Conservation (phyloP, 139 green algal species). For the Chlamydomonas incerta region DNA sequence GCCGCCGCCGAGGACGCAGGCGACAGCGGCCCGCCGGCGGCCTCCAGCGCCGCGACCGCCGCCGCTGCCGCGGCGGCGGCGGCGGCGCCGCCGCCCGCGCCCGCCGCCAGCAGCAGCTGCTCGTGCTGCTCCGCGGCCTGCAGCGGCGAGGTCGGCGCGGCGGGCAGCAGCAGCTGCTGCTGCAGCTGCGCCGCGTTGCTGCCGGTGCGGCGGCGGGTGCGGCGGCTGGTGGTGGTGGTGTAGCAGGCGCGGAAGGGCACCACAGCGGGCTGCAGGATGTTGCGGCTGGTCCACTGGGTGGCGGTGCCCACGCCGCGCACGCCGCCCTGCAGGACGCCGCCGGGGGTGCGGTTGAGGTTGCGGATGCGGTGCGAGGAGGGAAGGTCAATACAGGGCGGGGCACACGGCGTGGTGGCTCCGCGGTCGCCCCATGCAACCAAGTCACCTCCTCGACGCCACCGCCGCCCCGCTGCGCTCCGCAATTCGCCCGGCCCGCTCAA, state of each 20-base stretch:
- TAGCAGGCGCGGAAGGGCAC: constrained; percentile 56
- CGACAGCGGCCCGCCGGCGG: too few species aligned
- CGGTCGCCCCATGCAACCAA: too few species aligned
- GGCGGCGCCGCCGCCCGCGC: constrained; percentile 17
- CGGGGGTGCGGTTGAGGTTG: not conserved
- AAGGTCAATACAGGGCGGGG: too few species aligned
- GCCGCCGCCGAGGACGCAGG: not conserved
- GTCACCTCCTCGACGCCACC: too few species aligned
- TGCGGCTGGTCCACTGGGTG: constrained; percentile 59
- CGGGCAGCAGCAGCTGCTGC: not conserved
- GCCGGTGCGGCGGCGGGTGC: not conserved
- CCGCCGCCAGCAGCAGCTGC: constrained; percentile 20
- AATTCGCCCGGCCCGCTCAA: too few species aligned
- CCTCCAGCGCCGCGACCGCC: not conserved
- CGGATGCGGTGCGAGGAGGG: not conserved
- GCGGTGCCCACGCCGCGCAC: constrained; percentile 53
- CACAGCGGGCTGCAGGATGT: constrained; percentile 56
- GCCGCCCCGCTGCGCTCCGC: too few species aligned
- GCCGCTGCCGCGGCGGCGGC: not conserved
- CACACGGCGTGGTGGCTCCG: too few species aligned
- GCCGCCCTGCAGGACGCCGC: too few species aligned
- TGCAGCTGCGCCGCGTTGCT: not conserved
- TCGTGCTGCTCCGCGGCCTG: not conserved
- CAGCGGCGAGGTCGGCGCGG: not conserved
- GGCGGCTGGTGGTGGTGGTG: constrained; percentile 15